Evolutionary conservation across 768 basidiomycete species (phyloP), one percentile per base, ranked within the genome.

Genomic region (Calocybe gangraenosa): DNA sequence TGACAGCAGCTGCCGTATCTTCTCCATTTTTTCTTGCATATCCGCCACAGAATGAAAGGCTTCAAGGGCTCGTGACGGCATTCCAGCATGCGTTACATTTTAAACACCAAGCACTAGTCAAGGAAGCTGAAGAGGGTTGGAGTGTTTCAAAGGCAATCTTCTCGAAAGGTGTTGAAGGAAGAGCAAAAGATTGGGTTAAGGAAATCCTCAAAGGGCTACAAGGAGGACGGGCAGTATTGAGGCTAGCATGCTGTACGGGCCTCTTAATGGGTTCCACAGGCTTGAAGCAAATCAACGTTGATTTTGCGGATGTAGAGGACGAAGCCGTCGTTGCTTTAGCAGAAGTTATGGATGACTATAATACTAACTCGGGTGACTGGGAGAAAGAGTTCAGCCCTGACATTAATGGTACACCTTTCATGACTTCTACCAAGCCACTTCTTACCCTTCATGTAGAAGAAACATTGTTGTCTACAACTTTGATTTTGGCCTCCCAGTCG

Each of bases 251-350:
- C 38, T 78, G 74, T 44, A 75, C 74, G 18, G 88, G 88, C 0
- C 63, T 89, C 13, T 57, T 90, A 22, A 58, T 81, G 10, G 88
- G 84, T 0, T 59, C 86, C 25, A 73, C 80, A 40, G 87, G 87
- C 48, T 58, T 75, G 36, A 50, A 57, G 46, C 43, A 59, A 40
- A 35, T 65, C 42, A 49, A 63, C 36, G 42, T 61, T 19, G 54
- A 58, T 11, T 57, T 58, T n/a, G 60, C 62, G 7, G 69, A 56
- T 34, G 73, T 83, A 8, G 82, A 90, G 59, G 76, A 84, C 43
- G 83, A 87, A 54, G 59, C 79, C 19, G 67, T 89, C 22, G 67
- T 91, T 20, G 77, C 84, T 2, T 67, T 88, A 20, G 87, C 88
- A 7, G 87, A 89, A 57, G 75, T 84, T 18, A 76, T 89, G 59